Percentiles rank a stretch among this genome's conserved stretches.
Conservation (phyloP, 129 eudicot genomes). For the Lactuca sativa region DNA sequence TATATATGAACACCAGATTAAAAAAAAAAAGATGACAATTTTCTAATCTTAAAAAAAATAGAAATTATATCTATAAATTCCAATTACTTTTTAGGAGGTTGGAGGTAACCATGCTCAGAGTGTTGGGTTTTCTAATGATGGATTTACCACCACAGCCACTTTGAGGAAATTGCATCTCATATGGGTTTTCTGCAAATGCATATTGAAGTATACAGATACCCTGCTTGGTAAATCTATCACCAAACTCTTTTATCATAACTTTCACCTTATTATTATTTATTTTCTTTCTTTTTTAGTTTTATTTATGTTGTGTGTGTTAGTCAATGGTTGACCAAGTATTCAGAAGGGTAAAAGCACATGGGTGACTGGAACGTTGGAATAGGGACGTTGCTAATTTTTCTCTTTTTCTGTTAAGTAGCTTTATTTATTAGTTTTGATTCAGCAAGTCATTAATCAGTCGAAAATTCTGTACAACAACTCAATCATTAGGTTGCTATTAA, state of each 20-base stretch:
- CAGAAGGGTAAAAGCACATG: too few relatives aligned
- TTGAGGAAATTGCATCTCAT: constrained; percentile 82
- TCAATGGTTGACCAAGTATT: too few relatives aligned
- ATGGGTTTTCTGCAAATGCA: constrained; percentile 8
- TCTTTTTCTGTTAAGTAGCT: too few relatives aligned
- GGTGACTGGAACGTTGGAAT: too few relatives aligned
- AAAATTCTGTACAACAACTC: too few relatives aligned
- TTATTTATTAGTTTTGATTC: too few relatives aligned
- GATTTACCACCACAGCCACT: constrained; percentile 76
- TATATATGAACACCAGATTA: too few relatives aligned
- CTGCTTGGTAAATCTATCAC: constrained; percentile 62
- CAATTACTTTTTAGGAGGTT: constrained; percentile 56
- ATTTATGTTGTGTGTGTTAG: neutral
- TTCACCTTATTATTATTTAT: neutral
- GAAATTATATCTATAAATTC: neutral
- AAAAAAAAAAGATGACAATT: too few relatives aligned
- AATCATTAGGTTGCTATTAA: too few relatives aligned
- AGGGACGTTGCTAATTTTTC: too few relatives aligned
- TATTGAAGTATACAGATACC: constrained; percentile 35
- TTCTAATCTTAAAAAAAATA: too few relatives aligned
- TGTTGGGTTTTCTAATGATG: constrained; percentile 93
- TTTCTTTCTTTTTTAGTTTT: neutral
- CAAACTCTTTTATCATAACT: neutral
- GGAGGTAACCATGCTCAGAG: constrained; percentile 91
- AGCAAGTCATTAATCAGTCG: too few relatives aligned